These are phyloP conservation scores for Solidago caesia DNA, from an alignment of 129 eudicot species.

Conservation along the genomic window DNA sequence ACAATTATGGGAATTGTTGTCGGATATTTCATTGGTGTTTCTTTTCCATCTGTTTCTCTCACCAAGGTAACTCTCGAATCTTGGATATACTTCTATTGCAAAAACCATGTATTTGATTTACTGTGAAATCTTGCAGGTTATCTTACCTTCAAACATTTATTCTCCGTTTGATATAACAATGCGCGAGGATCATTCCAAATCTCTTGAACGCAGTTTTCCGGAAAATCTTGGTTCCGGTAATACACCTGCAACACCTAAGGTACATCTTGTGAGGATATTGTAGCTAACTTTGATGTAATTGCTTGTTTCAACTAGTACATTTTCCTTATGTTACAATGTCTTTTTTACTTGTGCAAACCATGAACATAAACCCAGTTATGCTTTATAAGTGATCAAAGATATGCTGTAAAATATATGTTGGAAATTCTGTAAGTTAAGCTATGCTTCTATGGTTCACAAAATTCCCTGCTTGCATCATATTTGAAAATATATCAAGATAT, in stretches of 20 bases:
- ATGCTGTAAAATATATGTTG: not conserved
- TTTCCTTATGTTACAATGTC: not conserved
- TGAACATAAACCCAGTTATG: not conserved
- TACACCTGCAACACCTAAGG: constrained; percentile 86
- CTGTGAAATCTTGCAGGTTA: constrained; percentile 53
- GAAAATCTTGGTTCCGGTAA: constrained; percentile 89
- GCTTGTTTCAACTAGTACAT: constrained; percentile 17
- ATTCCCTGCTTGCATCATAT: not conserved
- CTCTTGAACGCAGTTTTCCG: constrained; percentile 61
- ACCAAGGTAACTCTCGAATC: constrained; percentile 56
- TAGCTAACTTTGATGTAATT: constrained; percentile 4
- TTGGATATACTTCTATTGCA: constrained; percentile 22
- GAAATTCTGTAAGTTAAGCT: not conserved
- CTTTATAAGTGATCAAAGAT: not conserved
- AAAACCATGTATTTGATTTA: constrained; percentile 15
- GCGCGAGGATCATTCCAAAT: constrained; percentile 39
- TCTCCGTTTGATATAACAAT: constrained; percentile 56
- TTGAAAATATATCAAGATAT: not conserved
- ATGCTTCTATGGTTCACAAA: not conserved
- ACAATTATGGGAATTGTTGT: constrained; percentile 84
- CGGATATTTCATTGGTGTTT: constrained; percentile 89
- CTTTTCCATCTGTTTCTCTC: constrained; percentile 88
- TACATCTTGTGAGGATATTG: constrained; percentile 28
- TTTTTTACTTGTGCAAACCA: not conserved
- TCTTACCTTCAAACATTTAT: constrained; percentile 64